Evolutionary conservation across 129 eudicot genomes (phyloP).

Genomic region (Chrysanthemum seticuspe): DNA sequence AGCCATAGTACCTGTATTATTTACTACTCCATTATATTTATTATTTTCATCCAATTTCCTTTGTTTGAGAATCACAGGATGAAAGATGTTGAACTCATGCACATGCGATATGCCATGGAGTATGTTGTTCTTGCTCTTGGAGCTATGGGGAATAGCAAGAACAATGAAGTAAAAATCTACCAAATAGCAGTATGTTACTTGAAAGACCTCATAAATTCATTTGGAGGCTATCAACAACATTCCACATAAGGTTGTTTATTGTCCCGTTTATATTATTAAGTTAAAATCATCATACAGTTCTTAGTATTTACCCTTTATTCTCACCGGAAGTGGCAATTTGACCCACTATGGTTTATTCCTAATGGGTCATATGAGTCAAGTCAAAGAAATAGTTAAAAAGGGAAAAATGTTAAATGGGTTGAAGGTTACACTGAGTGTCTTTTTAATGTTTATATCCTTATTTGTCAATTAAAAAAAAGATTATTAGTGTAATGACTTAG

Average conservation of each 20-base stretch:
- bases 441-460: background rate
- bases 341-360: too few species aligned
- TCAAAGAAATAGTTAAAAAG: too few species aligned
- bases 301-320: too few species aligned
- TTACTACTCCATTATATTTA: background rate
- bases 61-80: constrained; percentile 45
- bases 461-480: background rate
- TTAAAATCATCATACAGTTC: too few species aligned
- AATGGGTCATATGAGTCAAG: too few species aligned
- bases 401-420: too few species aligned
- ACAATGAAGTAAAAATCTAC: constrained; percentile 51
- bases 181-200: constrained; percentile 46
- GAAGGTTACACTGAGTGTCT: background rate
- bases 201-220: too few species aligned
- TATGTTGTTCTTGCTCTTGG: constrained; percentile 79
- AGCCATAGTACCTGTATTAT: background rate
- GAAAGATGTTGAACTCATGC: constrained; percentile 96
- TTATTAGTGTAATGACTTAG: background rate
- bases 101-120: constrained; percentile 95
- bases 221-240: constrained; percentile 71
- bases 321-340: too few species aligned
- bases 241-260: constrained; percentile 74
- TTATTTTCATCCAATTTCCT: background rate
- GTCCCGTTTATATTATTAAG: background rate
- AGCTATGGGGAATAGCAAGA: constrained; percentile 67